Evolutionary conservation across 176 grass and related monocot genomes (phyloP), one percentile per base, ranked within the genome.

Genomic region (Rhynchospora tenuis): DNA sequence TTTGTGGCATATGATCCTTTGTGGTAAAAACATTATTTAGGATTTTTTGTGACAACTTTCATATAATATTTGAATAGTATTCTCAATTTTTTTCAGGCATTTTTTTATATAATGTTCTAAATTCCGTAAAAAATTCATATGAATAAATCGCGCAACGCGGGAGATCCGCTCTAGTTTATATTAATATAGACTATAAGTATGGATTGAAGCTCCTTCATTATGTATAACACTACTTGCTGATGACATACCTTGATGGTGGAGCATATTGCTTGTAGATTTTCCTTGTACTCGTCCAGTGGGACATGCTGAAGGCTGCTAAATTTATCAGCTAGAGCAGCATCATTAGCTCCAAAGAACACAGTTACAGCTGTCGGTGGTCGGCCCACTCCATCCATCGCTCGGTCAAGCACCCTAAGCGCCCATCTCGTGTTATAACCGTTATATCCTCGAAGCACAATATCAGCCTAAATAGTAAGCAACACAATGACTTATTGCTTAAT

Each of bases 361-460:
- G 85, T 81, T 43, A 86, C 87, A 3, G 89, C 88, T 3, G 84
- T 55, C 1, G 89, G 82, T 5, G 77, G 17, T 3, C 26, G 13
- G 29, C 65, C 31, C 13, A 90, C 7, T 61, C 73, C 63, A 6
- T 73, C 84, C 13, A 87, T 73, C 9, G 77, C 90, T 31, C 56
- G 83, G 23, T 4, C 64, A 3, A 77, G 79, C 17, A 88, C 78
- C 44, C 71, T 71, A 19, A 91, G 64, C 11, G 81, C 90, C 88
- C 88, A 94, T 16, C 90, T 78, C 17, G 93, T 87, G 86, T 92
- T 94, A 84, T 92, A 94, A 13, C 90, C 93, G 81, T 90, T 94
- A 88, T 90, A 95, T 4, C 93, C 93, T 5, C 88, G 88, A 19
- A 92, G 93, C 47, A 96, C 27, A 50, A 92, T 82, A 84, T 92